These are phyloP conservation scores for Vanrija pseudolonga DNA, from an alignment of 1,284 basidiomycete species.

Conservation along the genomic window DNA sequence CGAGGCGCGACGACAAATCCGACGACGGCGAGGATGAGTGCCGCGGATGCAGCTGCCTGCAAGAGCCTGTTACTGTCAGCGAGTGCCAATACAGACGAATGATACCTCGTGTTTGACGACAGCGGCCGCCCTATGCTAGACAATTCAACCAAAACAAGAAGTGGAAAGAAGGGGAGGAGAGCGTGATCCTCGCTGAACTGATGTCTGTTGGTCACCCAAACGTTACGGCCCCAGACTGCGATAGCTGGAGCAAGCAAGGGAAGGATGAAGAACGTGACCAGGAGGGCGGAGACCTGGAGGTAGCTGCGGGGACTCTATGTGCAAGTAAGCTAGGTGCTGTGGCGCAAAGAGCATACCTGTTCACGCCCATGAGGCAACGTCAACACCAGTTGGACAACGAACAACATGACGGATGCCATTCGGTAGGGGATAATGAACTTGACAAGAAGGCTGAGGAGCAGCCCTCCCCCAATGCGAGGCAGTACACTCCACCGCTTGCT, in stretches of 20 bases:
- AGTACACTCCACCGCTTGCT: not conserved
- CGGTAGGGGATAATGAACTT: slow-evolving; percentile 80
- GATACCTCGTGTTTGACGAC: slow-evolving; percentile 49
- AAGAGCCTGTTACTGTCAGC: slow-evolving; percentile 11
- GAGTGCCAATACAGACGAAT: not conserved
- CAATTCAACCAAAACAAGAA: slow-evolving; percentile 44
- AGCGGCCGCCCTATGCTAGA: slow-evolving; percentile 52
- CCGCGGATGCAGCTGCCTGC: slow-evolving; percentile 52
- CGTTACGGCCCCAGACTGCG: slow-evolving; percentile 83
- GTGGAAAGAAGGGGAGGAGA: slow-evolving; percentile 17
- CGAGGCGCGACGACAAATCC: slow-evolving; percentile 62
- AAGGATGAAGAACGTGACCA: slow-evolving; percentile 65
- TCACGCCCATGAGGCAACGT: not conserved
- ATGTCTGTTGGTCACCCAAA: slow-evolving; percentile 25
- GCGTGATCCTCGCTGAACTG: slow-evolving; percentile 25
- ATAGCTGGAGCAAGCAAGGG: slow-evolving; percentile 76
- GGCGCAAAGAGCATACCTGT: not conserved
- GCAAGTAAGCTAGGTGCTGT: not conserved
- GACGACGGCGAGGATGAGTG: slow-evolving; percentile 54
- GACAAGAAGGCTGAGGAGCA: slow-evolving; percentile 62
- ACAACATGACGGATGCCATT: slow-evolving; percentile 78
- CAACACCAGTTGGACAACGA: slow-evolving; percentile 62
- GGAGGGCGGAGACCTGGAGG: slow-evolving; percentile 41
- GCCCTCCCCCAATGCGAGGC: slow-evolving; percentile 6
- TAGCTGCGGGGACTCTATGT: not conserved